Evolutionary conservation across 2,329 filamentous ascomycete genomes (phyloP).

Genomic region (Aureobasidium zeae): DNA sequence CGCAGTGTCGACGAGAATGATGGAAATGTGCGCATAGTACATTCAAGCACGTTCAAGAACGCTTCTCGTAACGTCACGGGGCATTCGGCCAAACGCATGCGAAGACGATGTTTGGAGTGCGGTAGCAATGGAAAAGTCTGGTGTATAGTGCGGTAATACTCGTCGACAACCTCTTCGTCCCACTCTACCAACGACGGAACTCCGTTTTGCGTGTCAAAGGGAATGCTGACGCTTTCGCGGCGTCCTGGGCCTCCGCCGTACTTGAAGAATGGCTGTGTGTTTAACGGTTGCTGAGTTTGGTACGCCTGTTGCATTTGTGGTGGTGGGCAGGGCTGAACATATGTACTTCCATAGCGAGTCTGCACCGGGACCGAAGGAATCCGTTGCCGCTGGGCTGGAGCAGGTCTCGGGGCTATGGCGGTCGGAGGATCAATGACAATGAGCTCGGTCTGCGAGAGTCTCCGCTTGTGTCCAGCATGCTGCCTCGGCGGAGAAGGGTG

Average conservation of each 20-base stretch:
- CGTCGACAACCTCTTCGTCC: constrained; percentile 38
- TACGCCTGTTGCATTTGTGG: neutral
- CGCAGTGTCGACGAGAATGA: constrained; percentile 27
- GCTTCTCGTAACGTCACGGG: constrained; percentile 51
- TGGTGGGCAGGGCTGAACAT: neutral
- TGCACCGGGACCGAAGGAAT: neutral
- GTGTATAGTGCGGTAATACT: constrained; percentile 56
- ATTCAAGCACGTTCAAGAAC: constrained; percentile 54
- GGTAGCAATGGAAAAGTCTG: constrained; percentile 59
- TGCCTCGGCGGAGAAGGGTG: constrained; percentile 7
- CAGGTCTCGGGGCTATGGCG: constrained; percentile 1
- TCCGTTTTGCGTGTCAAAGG: constrained; percentile 22
- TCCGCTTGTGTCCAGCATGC: constrained; percentile 13
- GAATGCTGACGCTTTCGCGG: constrained; percentile 23
- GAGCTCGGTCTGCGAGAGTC: constrained; percentile 8
- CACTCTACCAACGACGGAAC: constrained; percentile 31
- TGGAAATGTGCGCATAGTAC: constrained; percentile 48
- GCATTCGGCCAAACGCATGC: constrained; percentile 48
- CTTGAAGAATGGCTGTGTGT: constrained; percentile 27
- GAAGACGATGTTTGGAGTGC: constrained; percentile 46
- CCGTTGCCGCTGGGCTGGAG: neutral
- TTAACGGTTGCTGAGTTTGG: neutral
- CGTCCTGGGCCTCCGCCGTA: constrained; percentile 23
- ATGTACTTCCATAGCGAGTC: neutral
- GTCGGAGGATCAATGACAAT: constrained; percentile 1